phyloP scores from a whole-genome alignment of 2,329 filamentous ascomycete species.

The Cladophialophora exuberans region DNA sequence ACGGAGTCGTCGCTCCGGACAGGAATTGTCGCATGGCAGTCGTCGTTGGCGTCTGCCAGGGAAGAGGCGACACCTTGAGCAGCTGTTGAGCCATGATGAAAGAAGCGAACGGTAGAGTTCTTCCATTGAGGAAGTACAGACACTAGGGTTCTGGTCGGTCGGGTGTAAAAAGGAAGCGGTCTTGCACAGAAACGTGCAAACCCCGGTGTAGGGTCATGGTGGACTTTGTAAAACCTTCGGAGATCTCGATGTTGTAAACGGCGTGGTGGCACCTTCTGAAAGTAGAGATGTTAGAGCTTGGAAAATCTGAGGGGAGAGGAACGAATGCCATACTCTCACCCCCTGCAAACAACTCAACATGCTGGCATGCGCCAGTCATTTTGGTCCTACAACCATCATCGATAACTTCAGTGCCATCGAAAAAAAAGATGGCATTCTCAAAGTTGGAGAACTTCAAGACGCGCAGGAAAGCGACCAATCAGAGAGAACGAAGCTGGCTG shows the following conservation, averaged over 20 bases:
- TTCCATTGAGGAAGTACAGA: not conserved
- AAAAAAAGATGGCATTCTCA: not conserved
- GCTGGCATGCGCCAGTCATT: conserved; percentile 10
- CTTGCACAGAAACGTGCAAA: not conserved
- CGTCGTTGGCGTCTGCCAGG: not conserved
- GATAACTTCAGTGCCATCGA: not conserved
- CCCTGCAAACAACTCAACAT: conserved; percentile 15
- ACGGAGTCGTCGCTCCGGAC: not conserved
- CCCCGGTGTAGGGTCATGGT: not conserved
- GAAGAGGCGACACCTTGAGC: not conserved
- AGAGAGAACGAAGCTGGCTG: no score
- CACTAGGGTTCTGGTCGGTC: not conserved
- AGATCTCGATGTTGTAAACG: not conserved
- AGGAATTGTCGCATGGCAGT: not conserved
- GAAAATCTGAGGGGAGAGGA: not conserved
- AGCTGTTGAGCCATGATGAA: not conserved
- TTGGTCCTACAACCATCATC: no score
- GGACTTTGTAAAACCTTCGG: no score
- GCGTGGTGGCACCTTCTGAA: conserved; percentile 8
- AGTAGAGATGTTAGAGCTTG: conserved; percentile 2
- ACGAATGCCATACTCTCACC: conserved; percentile 2
- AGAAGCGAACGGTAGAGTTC: not conserved
- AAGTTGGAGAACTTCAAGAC: not conserved
- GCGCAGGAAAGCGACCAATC: no score
- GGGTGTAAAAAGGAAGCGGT: not conserved